Percentiles rank a stretch among this genome's conserved stretches.
Conservation (phyloP, 2,329 filamentous ascomycete genomes). For the Stemphylium lycopersici region DNA sequence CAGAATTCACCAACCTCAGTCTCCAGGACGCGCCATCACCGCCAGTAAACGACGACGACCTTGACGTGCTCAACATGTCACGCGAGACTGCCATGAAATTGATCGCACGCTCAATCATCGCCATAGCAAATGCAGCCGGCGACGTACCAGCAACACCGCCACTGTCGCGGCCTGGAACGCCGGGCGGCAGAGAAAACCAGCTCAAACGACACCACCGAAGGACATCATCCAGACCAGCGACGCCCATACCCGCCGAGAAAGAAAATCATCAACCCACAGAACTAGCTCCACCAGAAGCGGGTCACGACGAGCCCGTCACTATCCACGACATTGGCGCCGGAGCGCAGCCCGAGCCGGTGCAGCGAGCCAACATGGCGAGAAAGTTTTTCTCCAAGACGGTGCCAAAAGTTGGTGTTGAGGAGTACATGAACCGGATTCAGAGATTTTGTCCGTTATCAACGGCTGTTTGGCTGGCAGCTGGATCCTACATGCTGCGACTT, state of each 20-base stretch:
- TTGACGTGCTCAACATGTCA: slow-evolving; percentile 75
- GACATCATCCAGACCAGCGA: slow-evolving; percentile 47
- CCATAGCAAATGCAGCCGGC: slow-evolving; percentile 73
- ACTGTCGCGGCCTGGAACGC: slow-evolving; percentile 66
- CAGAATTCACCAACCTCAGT: slow-evolving; percentile 40
- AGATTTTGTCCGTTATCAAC: slow-evolving; percentile 92
- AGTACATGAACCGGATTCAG: slow-evolving; percentile 87
- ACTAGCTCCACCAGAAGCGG: slow-evolving; percentile 59
- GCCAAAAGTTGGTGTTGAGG: slow-evolving; percentile 79
- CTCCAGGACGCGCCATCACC: slow-evolving; percentile 48
- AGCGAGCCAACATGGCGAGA: slow-evolving; percentile 84
- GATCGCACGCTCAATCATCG: slow-evolving; percentile 65
- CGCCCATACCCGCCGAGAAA: slow-evolving; percentile 49
- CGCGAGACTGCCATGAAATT: slow-evolving; percentile 78
- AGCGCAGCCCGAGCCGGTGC: slow-evolving; percentile 74
- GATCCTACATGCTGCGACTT: slow-evolving; percentile 83
- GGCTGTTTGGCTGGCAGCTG: slow-evolving; percentile 88
- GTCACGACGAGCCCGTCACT: slow-evolving; percentile 55
- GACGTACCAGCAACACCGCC: slow-evolving; percentile 83
- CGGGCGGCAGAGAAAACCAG: slow-evolving; percentile 47
- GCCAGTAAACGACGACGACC: slow-evolving; percentile 50
- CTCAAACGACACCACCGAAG: slow-evolving; percentile 37
- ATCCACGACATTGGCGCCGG: slow-evolving; percentile 62
- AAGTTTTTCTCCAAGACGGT: slow-evolving; percentile 92
- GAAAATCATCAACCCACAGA: slow-evolving; percentile 48